Evolutionary conservation across 2,329 filamentous ascomycete species (phyloP).

Genomic region (Hypomyces rosellus): DNA sequence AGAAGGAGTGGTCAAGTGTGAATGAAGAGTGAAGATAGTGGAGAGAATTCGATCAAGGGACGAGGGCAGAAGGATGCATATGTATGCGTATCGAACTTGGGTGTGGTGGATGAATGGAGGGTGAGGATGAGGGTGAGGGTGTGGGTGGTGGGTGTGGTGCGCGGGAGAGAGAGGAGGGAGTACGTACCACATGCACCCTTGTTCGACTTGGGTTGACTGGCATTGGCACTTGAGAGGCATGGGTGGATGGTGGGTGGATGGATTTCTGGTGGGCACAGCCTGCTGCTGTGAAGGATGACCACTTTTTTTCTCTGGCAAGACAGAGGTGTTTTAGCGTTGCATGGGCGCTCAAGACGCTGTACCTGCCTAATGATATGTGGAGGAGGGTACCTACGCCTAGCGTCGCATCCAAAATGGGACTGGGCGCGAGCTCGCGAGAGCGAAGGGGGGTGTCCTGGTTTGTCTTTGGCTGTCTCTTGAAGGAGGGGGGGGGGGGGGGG

Average conservation of each 20-base stretch:
- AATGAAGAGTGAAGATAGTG: background rate
- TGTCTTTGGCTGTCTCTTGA: background rate
- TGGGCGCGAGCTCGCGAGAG: background rate
- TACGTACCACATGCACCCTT: background rate
- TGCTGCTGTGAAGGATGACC: constrained; percentile 21
- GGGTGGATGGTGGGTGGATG: too few relatives aligned
- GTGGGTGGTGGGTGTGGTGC: constrained; percentile 10
- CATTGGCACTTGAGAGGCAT: too few relatives aligned
- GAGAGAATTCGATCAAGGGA: constrained; percentile 7
- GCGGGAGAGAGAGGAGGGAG: constrained; percentile 4
- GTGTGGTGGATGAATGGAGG: constrained; percentile 1
- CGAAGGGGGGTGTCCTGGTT: background rate
- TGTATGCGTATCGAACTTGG: constrained; percentile 12
- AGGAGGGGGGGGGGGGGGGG: background rate
- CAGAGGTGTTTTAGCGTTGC: constrained; percentile 8
- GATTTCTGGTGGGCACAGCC: constrained; percentile 18
- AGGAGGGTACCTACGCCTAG: constrained; percentile 21
- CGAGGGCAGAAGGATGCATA: constrained; percentile 19
- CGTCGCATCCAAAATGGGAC: constrained; percentile 11
- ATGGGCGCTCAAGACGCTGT: constrained; percentile 17
- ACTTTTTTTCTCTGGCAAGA: constrained; percentile 4
- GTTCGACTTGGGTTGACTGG: too few relatives aligned
- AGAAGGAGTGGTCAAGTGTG: background rate
- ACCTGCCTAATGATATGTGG: constrained; percentile 24
- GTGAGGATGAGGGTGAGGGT: constrained; percentile 7